Conservation (phyloP, 441 rosid species). For the Gossypium schwendimanii region DNA sequence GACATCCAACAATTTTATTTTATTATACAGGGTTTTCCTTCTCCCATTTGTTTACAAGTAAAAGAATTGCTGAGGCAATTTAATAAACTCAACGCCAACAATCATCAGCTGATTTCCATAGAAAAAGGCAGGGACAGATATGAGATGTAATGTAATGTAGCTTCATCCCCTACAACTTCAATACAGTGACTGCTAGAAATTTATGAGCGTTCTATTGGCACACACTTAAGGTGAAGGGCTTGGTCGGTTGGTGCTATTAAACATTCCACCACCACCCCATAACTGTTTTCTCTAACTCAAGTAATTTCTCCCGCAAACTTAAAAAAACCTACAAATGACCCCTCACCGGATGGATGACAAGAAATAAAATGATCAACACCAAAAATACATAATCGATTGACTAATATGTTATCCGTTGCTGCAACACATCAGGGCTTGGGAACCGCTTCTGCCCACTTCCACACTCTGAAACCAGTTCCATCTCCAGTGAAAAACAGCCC, state of each 20-base stretch:
- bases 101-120: neutral
- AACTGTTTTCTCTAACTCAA: conserved; percentile 21
- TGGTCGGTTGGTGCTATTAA: neutral
- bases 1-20: neutral
- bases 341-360: conserved; percentile 1
- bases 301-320: conserved; percentile 21
- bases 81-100: neutral
- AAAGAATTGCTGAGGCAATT: no score
- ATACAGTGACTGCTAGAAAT: neutral
- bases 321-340: conserved; percentile 1
- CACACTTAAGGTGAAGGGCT: neutral
- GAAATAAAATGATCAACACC: conserved; percentile 3
- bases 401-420: neutral
- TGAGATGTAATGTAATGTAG: no score
- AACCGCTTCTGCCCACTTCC: conserved; percentile 62
- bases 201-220: conserved; percentile 6
- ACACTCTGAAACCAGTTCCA: conserved; percentile 88
- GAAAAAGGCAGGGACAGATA: no score
- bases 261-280: conserved; percentile 19
- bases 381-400: conserved; percentile 4
- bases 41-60: neutral
- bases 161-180: neutral
- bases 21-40: neutral
- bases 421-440: conserved; percentile 22
- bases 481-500: conserved; percentile 92